phyloP scores from a whole-genome alignment of 2,329 filamentous ascomycete species.

The Calonectria ilicicola region DNA sequence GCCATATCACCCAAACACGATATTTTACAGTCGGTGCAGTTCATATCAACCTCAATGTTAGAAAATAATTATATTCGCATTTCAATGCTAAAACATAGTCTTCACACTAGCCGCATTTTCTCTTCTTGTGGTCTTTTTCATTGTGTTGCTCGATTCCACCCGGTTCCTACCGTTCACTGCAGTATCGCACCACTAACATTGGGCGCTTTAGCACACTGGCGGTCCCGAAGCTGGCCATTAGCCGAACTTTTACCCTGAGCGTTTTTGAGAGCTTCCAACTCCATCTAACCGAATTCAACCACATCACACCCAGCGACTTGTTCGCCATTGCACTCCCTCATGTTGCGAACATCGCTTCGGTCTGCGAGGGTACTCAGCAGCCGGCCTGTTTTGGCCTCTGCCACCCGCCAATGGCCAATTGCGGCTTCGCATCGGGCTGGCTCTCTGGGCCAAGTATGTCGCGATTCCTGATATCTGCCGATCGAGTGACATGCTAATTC shows the following conservation, averaged over 20 bases:
- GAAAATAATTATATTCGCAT: background rate
- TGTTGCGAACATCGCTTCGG: constrained; percentile 78
- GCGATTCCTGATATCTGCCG: constrained; percentile 51
- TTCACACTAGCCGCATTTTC: background rate
- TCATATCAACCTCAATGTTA: constrained; percentile 2
- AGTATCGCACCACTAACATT: constrained; percentile 30
- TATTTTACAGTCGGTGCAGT: constrained; percentile 7
- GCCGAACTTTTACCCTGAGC: constrained; percentile 59
- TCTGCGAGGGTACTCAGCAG: constrained; percentile 71
- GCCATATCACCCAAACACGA: background rate
- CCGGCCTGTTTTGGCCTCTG: constrained; percentile 64
- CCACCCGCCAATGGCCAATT: constrained; percentile 70
- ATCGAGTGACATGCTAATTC: constrained; percentile 47
- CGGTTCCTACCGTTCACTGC: constrained; percentile 49
- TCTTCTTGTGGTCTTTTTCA: background rate
- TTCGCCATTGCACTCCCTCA: constrained; percentile 66
- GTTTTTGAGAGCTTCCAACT: constrained; percentile 55
- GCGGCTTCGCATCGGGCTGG: constrained; percentile 49
- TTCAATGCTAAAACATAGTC: too few species aligned
- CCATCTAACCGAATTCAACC: constrained; percentile 47
- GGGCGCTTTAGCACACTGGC: constrained; percentile 28
- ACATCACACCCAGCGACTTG: constrained; percentile 46
- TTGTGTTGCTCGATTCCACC: constrained; percentile 46
- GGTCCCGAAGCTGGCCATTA: constrained; percentile 49
- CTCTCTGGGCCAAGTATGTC: constrained; percentile 48